Percentiles rank a stretch among this genome's conserved stretches.
These are phyloP conservation scores for Russula virescens DNA, from an alignment of 768 basidiomycete genomes.

Conservation along the genomic window DNA sequence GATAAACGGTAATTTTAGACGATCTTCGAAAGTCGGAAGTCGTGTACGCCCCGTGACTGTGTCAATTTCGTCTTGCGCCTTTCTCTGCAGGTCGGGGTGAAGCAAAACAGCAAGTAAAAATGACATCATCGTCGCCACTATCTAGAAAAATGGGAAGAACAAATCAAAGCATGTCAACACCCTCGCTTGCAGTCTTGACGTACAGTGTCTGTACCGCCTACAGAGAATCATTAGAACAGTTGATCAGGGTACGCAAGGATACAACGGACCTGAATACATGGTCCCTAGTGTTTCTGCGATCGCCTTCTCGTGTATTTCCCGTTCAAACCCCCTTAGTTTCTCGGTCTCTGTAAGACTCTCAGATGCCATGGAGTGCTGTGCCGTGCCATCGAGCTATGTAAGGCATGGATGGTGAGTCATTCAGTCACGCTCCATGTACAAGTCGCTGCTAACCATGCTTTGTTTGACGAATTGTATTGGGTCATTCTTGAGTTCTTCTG, in stretches of 20 bases:
- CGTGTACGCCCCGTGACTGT: not conserved
- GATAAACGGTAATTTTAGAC: not conserved
- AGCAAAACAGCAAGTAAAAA: not conserved
- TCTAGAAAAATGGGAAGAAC: not conserved
- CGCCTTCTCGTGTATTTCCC: not conserved
- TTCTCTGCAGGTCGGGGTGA: not conserved
- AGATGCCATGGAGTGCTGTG: not conserved
- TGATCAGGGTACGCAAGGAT: too few relatives aligned
- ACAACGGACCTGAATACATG: constrained; percentile 3
- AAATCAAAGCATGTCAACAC: not conserved
- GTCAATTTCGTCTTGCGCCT: not conserved
- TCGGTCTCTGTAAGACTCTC: not conserved
- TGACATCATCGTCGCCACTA: not conserved
- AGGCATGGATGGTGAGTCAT: not conserved
- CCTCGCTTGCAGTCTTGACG: not conserved
- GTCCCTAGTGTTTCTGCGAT: not conserved
- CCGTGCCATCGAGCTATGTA: not conserved
- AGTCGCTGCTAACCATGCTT: not conserved
- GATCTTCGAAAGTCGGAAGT: not conserved
- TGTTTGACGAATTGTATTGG: constrained; percentile 1
- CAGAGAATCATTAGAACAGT: too few relatives aligned
- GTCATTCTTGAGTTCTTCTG: not conserved
- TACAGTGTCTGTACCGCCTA: constrained; percentile 5
- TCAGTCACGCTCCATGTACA: not conserved
- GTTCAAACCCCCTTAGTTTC: not conserved